These are phyloP conservation scores for Agroathelia rolfsii DNA, from an alignment of 1,284 basidiomycete genomes.

Conservation along the genomic window DNA sequence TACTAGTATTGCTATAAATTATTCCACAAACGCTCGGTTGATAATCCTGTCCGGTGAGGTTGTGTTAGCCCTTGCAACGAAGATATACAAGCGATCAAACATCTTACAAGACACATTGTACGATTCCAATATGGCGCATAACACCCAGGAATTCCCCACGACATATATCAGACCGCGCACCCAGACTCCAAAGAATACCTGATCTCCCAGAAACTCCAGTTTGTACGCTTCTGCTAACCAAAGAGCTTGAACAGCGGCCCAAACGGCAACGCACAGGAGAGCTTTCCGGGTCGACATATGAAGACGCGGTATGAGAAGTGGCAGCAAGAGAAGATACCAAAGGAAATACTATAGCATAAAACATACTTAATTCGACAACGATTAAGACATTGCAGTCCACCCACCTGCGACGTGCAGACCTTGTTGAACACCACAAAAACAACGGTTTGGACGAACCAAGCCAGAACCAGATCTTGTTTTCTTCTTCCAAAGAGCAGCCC, in stretches of 20 bases:
- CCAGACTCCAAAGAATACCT: constrained; percentile 74
- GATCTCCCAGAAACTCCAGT: constrained; percentile 77
- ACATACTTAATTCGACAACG: constrained; percentile 3
- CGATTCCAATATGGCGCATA: constrained; percentile 50
- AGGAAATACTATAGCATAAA: constrained; percentile 74
- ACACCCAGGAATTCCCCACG: constrained; percentile 65
- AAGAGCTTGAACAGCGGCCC: constrained; percentile 72
- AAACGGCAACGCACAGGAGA: constrained; percentile 41
- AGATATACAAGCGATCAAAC: no score
- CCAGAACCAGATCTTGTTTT: constrained; percentile 54
- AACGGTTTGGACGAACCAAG: constrained; percentile 89
- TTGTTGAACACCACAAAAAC: constrained; percentile 95
- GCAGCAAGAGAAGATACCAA: constrained; percentile 92
- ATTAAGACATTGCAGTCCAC: constrained; percentile 16
- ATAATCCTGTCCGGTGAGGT: no score
- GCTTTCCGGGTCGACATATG: constrained; percentile 36
- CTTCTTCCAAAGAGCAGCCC: constrained; percentile 56
- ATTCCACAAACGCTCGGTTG: no score
- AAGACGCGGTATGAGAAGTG: constrained; percentile 68
- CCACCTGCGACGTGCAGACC: constrained; percentile 92
- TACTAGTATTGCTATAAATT: no score
- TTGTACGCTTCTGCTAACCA: constrained; percentile 84
- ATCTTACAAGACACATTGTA: no score
- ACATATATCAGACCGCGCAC: constrained; percentile 67
- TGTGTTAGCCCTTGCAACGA: no score